Base-by-base conservation (phyloP, 805 yeast species). In the Candida chilensis region DNA sequence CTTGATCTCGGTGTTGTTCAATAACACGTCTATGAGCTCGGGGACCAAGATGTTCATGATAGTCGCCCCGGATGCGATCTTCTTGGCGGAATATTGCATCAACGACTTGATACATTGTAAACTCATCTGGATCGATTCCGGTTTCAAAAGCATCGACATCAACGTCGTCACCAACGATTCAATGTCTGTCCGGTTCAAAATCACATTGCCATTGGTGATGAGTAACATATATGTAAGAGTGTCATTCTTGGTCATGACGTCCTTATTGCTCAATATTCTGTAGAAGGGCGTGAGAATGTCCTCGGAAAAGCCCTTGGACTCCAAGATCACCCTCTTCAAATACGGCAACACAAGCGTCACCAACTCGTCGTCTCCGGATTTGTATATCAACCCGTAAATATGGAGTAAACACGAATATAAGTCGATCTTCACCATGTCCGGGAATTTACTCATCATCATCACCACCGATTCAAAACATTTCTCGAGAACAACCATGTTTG, bases 361-460 rank as follows among this genome's bases (percentile, higher is more conserved):
- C 6, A 52, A 45, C 2, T 47, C 34, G n/a, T 52, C 60, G 3
- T 54, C 46, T 4, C 56, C 45, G 1, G 40, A 57, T 41, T 71
- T 68, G 44, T 69, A 71, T 30, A 80, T 58, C 41, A 65, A 61
- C 5, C 79, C 71, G 34, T 81, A 68, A 5, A 80, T 65, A 41
- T 67, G 78, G 16, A 88, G 52, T 24, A 82, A 43, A 42, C 94
- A 78, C 1, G 88, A 68, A 45, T 73, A 74, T 17, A 90, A 54
- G 48, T 90, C 97, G 9, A 61, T 51, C 39, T 73, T 73, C 27
- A 85, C 80, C 13, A 79, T 64, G 16, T 64, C 72, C 0, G 94
- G 90, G 41, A 88, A 76, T 20, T 57, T 58, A 11, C 63, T 64
- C 15, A 76, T 64, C 77, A 83, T 80, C 5, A 60, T 71, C n/a